Base-by-base conservation (phyloP, 352 stramenopile genomes). In the Phytopythium oedochilum region DNA sequence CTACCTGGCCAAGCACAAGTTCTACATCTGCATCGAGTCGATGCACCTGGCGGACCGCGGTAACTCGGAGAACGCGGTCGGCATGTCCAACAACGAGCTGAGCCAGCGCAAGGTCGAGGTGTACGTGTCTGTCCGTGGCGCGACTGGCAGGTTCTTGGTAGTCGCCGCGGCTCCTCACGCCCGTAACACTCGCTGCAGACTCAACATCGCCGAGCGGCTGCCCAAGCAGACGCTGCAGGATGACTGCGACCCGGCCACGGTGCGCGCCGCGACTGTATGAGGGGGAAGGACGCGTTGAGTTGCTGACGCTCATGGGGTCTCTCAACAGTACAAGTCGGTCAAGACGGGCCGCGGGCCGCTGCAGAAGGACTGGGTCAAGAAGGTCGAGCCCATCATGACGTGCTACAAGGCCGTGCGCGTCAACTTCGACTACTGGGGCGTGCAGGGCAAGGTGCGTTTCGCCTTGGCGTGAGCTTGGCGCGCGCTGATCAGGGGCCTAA, bases 371-470 rank as follows among this genome's bases (percentile, higher is more conserved):
- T 95, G 83, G 85, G 61, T 73, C 46, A 78, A 84, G 59, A 87
- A 73, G 5, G 75, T 89, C 10, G 66, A 84, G 20, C 84, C 82
- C 10, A 46, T 94, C 57, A 92, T 92, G 84, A 94, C 84, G 44
- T 94, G 84, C 66, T 88, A 91, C 74, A 94, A 94, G 69, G 75
- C 80, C 44, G 84, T 92, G 56, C 81, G 82, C 59, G 78, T 94
- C 63, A 92, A 92, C 68, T 94, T 94, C 59, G 82, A 94, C 61
- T 94, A 94, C 68, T 94, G 82, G 84, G 78, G 79, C 54, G 82
- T 94, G 29, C 79, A 91, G 67, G 66, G 76, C 66, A 89, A 90
- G 57, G 75, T 86, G 57, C 14, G 42, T 48, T 12, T 28, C 40
- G 23, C 12, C 23, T 3, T 10, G 22, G 1, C 5, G 20, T 9